Base-by-base conservation (phyloP, 2,329 filamentous ascomycete genomes). In the Phyllosticta paracitricarpa region DNA sequence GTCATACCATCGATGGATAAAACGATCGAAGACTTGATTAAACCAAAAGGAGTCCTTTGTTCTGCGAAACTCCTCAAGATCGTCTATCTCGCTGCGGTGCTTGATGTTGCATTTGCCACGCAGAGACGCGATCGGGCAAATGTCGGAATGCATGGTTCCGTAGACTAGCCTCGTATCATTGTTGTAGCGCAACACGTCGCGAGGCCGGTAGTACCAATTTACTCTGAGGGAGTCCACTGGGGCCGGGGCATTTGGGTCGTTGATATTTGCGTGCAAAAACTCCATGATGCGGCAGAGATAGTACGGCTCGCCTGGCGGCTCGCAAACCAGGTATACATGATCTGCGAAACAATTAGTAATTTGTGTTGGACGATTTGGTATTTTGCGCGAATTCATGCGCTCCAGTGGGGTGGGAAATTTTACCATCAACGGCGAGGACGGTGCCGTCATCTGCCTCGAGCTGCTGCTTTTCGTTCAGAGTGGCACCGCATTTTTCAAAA, bases 241-340 rank as follows among this genome's bases (percentile, higher is more conserved):
- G 62, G 85, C 28, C 0, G 89, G 87, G 63, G 85, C 84, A 60
- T 80, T 81, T 40, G 80, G 77, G 72, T 92, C 84, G 70, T 93
- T 74, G 57, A 72, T 91, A 68, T 92, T 85, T 70, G 82, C 78
- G 70, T 96, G 91, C 68, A 97, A 79, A 73, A 97, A 97, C 74
- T 99, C 93, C 94, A 99, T 99, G 73, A 99, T 94, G 68, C 94
- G 89, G 65, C 89, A 94, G 66, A 99, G 80, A 74, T 99, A 99
- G 78, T 99, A 99, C 61, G 94, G 94, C 77, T 99, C 94, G 59
- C 94, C 94, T 17, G 94, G 94, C 57, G 94, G 94, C 76, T 99
- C 94, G 77, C 92, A 97, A 65, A 99, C 89, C 65, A 97, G 84
- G 79, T 97, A 99, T 67, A 96, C 90, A 78, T 97, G 85, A 76